Conservation (phyloP, 2,329 filamentous ascomycete genomes). For the Phialophora tarda region DNA sequence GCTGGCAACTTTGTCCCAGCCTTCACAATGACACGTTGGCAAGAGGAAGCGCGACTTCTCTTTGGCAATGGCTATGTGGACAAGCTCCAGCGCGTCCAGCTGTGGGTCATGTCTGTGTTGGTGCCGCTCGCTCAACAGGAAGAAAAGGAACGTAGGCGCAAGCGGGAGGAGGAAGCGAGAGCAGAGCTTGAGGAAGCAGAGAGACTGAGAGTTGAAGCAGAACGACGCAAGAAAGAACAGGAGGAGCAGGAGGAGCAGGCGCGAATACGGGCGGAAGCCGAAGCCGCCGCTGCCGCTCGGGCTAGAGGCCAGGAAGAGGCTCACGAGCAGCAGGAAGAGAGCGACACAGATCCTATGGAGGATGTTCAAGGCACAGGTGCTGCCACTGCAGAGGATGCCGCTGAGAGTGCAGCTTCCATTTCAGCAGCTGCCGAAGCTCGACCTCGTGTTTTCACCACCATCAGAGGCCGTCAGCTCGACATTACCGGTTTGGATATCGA, state of each 20-base stretch:
- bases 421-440: slow-evolving; percentile 53
- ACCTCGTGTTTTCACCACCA: slow-evolving; percentile 76
- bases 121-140: slow-evolving; percentile 84
- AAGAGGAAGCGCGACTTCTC: slow-evolving; percentile 85
- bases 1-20: slow-evolving; percentile 76
- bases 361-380: slow-evolving; percentile 67
- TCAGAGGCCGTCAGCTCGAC: slow-evolving; percentile 85
- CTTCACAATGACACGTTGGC: slow-evolving; percentile 78
- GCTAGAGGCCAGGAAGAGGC: slow-evolving; percentile 36
- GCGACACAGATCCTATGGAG: slow-evolving; percentile 69
- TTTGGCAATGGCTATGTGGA: slow-evolving; percentile 74
- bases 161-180: slow-evolving; percentile 63
- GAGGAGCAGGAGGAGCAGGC: slow-evolving; percentile 67
- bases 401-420: slow-evolving; percentile 43
- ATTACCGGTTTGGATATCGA: slow-evolving; percentile 96
- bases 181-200: slow-evolving; percentile 66
- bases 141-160: slow-evolving; percentile 72
- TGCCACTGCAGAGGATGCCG: slow-evolving; percentile 43
- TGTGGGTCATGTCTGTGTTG: slow-evolving; percentile 72
- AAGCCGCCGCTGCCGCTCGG: slow-evolving; percentile 50
- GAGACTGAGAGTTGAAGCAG: slow-evolving; percentile 71
- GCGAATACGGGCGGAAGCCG: slow-evolving; percentile 64
- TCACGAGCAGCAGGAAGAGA: slow-evolving; percentile 38
- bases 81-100: slow-evolving; percentile 70
- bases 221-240: slow-evolving; percentile 70